phyloP scores from a whole-genome alignment of 2,329 filamentous ascomycete species.

The Fusarium sp. region DNA sequence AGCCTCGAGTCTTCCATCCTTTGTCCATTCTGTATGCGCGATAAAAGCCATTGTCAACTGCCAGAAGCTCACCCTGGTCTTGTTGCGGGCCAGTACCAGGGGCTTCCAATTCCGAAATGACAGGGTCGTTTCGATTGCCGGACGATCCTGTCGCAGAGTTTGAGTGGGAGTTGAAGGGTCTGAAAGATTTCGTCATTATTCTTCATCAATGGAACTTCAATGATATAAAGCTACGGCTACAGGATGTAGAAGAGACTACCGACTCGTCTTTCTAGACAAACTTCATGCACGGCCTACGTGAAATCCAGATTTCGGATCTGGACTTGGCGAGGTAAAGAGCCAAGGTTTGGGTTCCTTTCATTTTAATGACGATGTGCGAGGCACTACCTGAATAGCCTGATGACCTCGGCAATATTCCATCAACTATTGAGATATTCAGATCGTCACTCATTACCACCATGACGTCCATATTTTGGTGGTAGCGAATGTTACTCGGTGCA shows the following conservation, averaged over 20 bases:
- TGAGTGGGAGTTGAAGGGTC: conserved; percentile 4
- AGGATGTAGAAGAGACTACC: neutral
- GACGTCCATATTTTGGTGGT: neutral
- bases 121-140: conserved; percentile 44
- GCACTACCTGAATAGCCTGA: neutral
- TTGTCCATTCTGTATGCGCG: neutral
- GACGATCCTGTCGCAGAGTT: conserved; percentile 34
- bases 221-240: neutral
- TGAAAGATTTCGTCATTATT: conserved; percentile 24
- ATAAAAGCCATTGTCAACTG: conserved; percentile 12
- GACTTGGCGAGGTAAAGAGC: conserved; percentile 5
- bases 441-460: conserved; percentile 20
- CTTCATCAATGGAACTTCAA: neutral
- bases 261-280: neutral
- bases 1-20: neutral
- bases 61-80: conserved; percentile 17
- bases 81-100: conserved; percentile 18
- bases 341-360: conserved; percentile 11
- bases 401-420: conserved; percentile 4
- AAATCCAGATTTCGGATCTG: neutral
- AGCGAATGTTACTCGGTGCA: neutral
- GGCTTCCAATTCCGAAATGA: conserved; percentile 42
- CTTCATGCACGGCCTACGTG: neutral
- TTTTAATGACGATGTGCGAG: conserved; percentile 35
- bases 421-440: conserved; percentile 17